Evolutionary conservation across 441 rosid genomes (phyloP).

Genomic region (Kokia cookei): DNA sequence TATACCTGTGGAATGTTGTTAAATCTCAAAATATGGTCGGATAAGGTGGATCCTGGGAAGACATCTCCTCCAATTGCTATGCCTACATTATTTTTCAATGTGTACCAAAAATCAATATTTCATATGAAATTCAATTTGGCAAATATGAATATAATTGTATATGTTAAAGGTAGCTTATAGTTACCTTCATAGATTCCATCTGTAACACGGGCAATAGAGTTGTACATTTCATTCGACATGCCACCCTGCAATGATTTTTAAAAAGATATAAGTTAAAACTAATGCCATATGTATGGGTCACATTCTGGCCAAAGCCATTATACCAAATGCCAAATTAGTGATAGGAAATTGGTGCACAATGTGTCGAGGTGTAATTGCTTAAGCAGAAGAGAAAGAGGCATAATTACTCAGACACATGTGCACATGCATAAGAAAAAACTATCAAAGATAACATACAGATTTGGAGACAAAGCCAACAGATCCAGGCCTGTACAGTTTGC

Average conservation of each 20-base stretch:
- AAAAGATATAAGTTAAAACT: constrained; percentile 9
- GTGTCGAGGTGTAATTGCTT: background rate
- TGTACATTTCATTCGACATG: constrained; percentile 95
- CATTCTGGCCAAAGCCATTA: background rate
- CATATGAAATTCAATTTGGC: constrained; percentile 1
- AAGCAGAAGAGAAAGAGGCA: background rate
- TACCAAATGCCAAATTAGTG: background rate
- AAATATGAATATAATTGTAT: constrained; percentile 2
- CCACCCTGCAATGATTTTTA: constrained; percentile 63
- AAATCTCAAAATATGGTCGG: constrained; percentile 86
- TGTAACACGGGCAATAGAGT: constrained; percentile 81
- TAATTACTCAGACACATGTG: background rate
- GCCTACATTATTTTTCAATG: constrained; percentile 40
- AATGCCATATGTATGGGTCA: background rate
- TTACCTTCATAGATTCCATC: constrained; percentile 95
- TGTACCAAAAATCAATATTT: constrained; percentile 1
- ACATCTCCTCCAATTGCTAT: constrained; percentile 99
- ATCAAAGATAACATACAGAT: constrained; percentile 55
- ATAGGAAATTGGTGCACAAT: background rate
- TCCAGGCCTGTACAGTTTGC: constrained; percentile 96
- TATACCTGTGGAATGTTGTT: constrained; percentile 93
- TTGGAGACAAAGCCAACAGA: constrained; percentile 96
- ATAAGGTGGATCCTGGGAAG: constrained; percentile 91
- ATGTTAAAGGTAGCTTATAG: constrained; percentile 7
- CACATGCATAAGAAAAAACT: background rate